Conservation (phyloP, 495 filamentous ascomycete species). For the Pseudomonodictys pantanalensis region DNA sequence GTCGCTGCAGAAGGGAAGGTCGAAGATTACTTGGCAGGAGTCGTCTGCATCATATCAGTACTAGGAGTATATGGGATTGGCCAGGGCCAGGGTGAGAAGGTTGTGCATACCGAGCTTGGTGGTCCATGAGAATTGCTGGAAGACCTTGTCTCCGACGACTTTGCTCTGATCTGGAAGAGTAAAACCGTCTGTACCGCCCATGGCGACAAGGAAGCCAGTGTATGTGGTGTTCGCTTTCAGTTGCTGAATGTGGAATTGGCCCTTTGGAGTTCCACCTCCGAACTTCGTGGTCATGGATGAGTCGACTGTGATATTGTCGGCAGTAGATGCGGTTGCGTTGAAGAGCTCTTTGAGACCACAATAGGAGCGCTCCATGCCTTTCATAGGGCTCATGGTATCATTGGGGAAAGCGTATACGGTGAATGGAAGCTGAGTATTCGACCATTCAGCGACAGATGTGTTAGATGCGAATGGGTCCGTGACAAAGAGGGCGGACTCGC, state of each 20-base stretch:
- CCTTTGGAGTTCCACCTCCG: slow-evolving; percentile 61
- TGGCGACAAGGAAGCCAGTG: slow-evolving; percentile 61
- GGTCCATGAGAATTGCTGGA: slow-evolving; percentile 59
- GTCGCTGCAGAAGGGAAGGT: slow-evolving; percentile 79
- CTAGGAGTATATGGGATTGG: slow-evolving; percentile 12
- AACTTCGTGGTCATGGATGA: slow-evolving; percentile 66
- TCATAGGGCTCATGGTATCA: slow-evolving; percentile 52
- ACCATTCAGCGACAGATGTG: slow-evolving; percentile 42
- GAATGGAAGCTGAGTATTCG: slow-evolving; percentile 54
- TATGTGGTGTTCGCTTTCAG: slow-evolving; percentile 71
- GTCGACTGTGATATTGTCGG: slow-evolving; percentile 46
- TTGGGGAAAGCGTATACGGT: slow-evolving; percentile 73
- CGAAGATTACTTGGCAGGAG: slow-evolving; percentile 81
- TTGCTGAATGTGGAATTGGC: slow-evolving; percentile 79
- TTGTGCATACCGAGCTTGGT: slow-evolving; percentile 69
- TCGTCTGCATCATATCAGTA: slow-evolving; percentile 39
- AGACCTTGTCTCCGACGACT: slow-evolving; percentile 71
- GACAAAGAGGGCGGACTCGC: slow-evolving; percentile 68
- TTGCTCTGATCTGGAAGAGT: background rate
- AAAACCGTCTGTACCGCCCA: slow-evolving; percentile 46
- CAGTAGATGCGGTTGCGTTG: no score
- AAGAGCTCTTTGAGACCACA: slow-evolving; percentile 49
- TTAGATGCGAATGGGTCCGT: slow-evolving; percentile 65
- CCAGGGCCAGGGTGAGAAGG: slow-evolving; percentile 20
- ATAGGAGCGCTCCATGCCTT: slow-evolving; percentile 58